These are phyloP conservation scores for Parsonsia alboflavescens DNA, from an alignment of 257 asterid genomes.

Conservation along the genomic window DNA sequence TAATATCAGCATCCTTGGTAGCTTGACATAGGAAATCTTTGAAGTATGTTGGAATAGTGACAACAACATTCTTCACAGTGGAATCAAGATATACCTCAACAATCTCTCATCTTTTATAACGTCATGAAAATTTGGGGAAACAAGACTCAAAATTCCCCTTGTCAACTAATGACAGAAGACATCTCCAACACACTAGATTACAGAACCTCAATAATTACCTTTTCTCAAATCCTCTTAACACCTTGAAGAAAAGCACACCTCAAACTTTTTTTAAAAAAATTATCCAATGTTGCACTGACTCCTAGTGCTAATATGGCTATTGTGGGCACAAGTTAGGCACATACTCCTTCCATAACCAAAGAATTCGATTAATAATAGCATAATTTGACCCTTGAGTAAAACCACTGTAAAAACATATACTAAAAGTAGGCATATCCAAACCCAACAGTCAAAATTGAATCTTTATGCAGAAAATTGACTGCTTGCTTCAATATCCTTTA, in stretches of 20 bases:
- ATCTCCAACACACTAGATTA: slow-evolving; percentile 2
- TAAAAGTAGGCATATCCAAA: background rate
- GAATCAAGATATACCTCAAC: too few species aligned
- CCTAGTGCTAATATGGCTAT: slow-evolving; percentile 1
- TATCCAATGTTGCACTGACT: background rate
- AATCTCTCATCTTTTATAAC: too few species aligned
- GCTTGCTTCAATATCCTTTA: slow-evolving; percentile 1
- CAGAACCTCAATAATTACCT: slow-evolving; percentile 1
- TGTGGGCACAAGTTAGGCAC: slow-evolving; percentile 15
- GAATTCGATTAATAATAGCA: slow-evolving; percentile 9
- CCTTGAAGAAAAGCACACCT: background rate
- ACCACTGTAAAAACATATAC: background rate
- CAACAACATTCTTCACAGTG: too few species aligned
- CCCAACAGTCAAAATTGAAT: slow-evolving; percentile 9
- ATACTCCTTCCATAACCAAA: background rate
- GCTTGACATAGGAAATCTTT: too few species aligned
- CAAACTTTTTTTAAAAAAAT: background rate
- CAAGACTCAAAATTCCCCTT: background rate
- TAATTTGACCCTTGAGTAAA: slow-evolving; percentile 6
- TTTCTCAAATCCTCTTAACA: background rate
- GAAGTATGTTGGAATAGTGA: too few species aligned
- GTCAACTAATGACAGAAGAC: background rate
- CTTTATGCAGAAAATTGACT: slow-evolving; percentile 9
- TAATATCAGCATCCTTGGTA: too few species aligned
- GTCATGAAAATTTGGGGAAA: slow-evolving; percentile 2